A percentile compares a stretch with the other conserved stretches of the same genome.
phyloP scores from a whole-genome alignment of 306 rosid species.

The Crataegus laevigata region DNA sequence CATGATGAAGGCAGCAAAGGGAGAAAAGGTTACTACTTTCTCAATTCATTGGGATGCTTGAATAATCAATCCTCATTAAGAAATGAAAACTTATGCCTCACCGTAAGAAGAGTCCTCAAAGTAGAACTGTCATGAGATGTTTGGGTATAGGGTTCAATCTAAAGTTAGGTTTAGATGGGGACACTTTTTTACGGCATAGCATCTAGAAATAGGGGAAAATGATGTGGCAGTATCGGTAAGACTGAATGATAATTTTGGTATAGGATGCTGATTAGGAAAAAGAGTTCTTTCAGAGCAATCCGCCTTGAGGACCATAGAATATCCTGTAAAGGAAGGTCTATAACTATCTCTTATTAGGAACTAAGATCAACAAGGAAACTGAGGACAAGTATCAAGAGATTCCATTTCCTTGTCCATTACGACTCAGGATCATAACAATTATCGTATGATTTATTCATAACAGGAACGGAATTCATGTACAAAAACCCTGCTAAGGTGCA shows the following conservation, averaged over 20 bases:
- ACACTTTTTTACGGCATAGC: neutral
- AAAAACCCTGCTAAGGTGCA: neutral
- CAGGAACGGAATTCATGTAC: neutral
- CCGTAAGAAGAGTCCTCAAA: neutral
- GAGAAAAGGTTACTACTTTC: neutral
- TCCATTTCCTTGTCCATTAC: neutral
- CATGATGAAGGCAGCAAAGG: neutral
- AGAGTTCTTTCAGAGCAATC: neutral
- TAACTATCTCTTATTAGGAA: neutral
- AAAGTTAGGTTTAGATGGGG: neutral
- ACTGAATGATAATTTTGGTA: neutral
- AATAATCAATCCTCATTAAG: neutral
- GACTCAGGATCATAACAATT: neutral
- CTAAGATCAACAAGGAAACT: neutral
- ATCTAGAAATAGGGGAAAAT: neutral
- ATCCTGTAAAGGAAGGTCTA: neutral
- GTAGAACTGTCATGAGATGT: neutral
- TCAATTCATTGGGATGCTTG: neutral
- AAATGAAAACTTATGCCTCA: neutral
- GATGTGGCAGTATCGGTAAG: neutral
- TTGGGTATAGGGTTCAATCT: neutral
- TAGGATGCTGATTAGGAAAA: neutral
- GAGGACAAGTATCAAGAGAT: neutral
- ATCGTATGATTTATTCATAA: neutral
- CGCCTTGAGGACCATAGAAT: neutral